phyloP scores from a whole-genome alignment of 768 basidiomycete species.

The Tylopilus vinaceipallidus region DNA sequence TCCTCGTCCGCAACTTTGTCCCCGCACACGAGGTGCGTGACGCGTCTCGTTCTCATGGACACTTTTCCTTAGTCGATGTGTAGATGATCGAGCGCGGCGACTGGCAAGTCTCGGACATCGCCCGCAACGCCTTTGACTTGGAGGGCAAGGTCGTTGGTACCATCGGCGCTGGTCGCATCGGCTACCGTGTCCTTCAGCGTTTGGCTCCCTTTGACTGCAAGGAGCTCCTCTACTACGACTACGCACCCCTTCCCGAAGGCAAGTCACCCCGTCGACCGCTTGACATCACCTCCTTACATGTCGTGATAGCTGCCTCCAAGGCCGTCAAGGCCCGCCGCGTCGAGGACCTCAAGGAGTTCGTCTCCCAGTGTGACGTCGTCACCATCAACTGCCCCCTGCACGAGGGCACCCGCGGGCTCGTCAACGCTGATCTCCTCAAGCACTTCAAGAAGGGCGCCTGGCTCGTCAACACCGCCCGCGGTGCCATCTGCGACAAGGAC shows the following conservation, averaged over 20 bases:
- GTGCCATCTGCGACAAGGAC: slow-evolving; percentile 85
- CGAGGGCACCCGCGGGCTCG: slow-evolving; percentile 76
- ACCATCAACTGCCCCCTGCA: slow-evolving; percentile 90
- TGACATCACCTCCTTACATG: background rate
- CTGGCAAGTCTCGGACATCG: slow-evolving; percentile 84
- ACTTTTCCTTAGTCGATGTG: background rate
- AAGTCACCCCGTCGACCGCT: background rate
- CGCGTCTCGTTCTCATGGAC: background rate
- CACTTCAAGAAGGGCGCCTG: slow-evolving; percentile 92
- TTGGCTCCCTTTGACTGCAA: slow-evolving; percentile 83
- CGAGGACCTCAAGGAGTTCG: slow-evolving; percentile 68
- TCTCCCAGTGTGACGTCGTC: slow-evolving; percentile 66
- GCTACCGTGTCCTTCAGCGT: slow-evolving; percentile 82
- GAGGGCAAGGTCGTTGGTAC: slow-evolving; percentile 92
- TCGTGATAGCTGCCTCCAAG: slow-evolving; percentile 52
- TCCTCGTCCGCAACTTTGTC: slow-evolving; percentile 87
- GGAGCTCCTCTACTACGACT: slow-evolving; percentile 89
- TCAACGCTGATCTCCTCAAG: slow-evolving; percentile 78
- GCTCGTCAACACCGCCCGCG: slow-evolving; percentile 92
- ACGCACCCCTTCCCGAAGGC: slow-evolving; percentile 68
- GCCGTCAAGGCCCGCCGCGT: slow-evolving; percentile 72
- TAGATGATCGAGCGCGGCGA: slow-evolving; percentile 82
- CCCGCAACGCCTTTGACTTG: slow-evolving; percentile 82
- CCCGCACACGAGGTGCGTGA: slow-evolving; percentile 74
- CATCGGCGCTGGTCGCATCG: slow-evolving; percentile 81